Evolutionary conservation across 2,329 filamentous ascomycete species (phyloP), one percentile per base, ranked within the genome.

Genomic region (Colletotrichum incanum): DNA sequence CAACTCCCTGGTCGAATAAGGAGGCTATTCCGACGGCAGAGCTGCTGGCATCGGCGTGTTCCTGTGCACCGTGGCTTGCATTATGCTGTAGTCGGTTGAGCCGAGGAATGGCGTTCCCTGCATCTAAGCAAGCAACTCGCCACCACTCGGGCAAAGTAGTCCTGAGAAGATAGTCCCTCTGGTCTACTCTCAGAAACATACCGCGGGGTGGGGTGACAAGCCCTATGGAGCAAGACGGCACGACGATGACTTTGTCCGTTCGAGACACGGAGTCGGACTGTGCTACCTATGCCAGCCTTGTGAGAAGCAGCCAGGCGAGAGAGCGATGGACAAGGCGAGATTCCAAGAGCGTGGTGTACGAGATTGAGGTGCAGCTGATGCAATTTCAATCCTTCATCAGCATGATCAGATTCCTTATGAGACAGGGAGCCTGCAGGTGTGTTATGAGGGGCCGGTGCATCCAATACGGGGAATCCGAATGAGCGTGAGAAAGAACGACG

Each of bases 351-450:
- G 65, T 49, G 43, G 23, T 45, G 50, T 28, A 34, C 49, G 55
- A 71, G 68, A 61, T 71, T 67, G 45, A 68, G 45, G n/a, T 69
- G 59, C 65, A 65, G 58, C 45, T 41, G 45, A 45, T 55, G 65
- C 47, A 69, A 72, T 72, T 69, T 72, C 69, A 59, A 60, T 65
- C 50, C 59, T 60, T 64, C 59, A 69, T 49, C 52, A 43, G 64
- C 69, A 62, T 63, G 23, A 69, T 49, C 52, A 39, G 41, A 50
- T 45, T n/a, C 50, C 41, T 31, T 62, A 49, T 28, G 28, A 31
- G 65, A 58, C 59, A 69, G 16, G 59, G 52, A 64, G 59, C 31
- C 18, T 26, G 20, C 34, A 49, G 16, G 26, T 8, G 34, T n/a
- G 20, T n/a, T 28, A 11, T 14, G 23, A 64, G 47, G n/a, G 34